A percentile compares a stretch with the other conserved stretches of the same genome.
phyloP scores from a whole-genome alignment of 164 flowering plant genomes.

The Buxus sempervirens region DNA sequence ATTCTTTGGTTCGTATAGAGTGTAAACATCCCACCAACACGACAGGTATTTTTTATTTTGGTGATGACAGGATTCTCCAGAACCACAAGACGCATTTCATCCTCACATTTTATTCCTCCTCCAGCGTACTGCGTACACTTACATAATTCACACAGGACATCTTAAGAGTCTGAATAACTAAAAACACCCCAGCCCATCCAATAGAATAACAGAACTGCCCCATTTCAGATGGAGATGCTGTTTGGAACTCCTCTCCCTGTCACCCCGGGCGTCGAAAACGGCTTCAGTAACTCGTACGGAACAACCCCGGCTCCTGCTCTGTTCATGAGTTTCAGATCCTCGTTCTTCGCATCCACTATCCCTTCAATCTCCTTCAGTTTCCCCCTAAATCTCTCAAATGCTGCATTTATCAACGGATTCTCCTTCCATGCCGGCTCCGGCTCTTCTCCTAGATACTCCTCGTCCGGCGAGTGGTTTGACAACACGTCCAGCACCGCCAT shows the following conservation, averaged over 20 bases:
- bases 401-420: constrained; percentile 26
- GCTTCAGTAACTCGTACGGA: constrained; percentile 51
- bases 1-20: too few species aligned
- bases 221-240: constrained; percentile 44
- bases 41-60: too few species aligned
- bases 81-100: too few species aligned
- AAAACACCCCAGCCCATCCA: too few species aligned
- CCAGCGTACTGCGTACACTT: too few species aligned
- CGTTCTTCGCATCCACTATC: constrained; percentile 39
- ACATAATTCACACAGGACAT: too few species aligned
- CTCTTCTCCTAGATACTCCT: constrained; percentile 49
- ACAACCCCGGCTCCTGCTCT: constrained; percentile 50
- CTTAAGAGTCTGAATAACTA: too few species aligned
- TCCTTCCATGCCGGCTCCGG: constrained; percentile 38
- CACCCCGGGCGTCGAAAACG: constrained; percentile 45
- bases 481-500: constrained; percentile 40
- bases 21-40: too few species aligned
- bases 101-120: too few species aligned
- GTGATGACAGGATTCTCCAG: too few species aligned
- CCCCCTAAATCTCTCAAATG: constrained; percentile 38
- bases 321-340: constrained; percentile 30
- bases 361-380: constrained; percentile 40
- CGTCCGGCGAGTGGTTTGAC: constrained; percentile 56
- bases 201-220: too few species aligned
- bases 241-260: constrained; percentile 51